phyloP scores from a whole-genome alignment of 306 rosid species.

The Castanea crenata region DNA sequence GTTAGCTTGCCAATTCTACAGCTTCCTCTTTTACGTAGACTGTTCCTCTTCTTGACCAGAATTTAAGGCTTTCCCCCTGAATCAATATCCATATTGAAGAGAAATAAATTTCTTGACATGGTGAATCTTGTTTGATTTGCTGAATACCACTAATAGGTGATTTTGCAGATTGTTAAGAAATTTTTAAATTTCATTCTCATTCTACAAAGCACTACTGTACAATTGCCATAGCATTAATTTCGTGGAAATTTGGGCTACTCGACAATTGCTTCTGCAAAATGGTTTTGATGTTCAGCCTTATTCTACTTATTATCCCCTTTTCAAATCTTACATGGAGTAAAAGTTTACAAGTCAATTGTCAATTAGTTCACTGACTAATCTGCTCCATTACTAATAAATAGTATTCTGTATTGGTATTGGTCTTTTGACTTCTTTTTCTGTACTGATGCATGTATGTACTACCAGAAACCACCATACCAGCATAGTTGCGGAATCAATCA shows the following conservation, averaged over 20 bases:
- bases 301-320: not conserved
- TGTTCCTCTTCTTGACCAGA: conserved; percentile 13
- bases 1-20: too few species aligned
- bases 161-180: conserved; percentile 35
- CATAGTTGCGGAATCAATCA: too few species aligned
- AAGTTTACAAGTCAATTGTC: not conserved
- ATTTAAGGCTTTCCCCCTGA: conserved; percentile 37
- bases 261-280: conserved; percentile 21
- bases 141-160: conserved; percentile 11
- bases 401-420: not conserved
- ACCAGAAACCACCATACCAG: conserved; percentile 5
- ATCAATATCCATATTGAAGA: conserved; percentile 31
- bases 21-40: too few species aligned
- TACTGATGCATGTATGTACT: not conserved
- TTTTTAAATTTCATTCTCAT: conserved; percentile 36
- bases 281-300: not conserved
- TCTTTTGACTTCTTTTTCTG: not conserved
- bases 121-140: conserved; percentile 43
- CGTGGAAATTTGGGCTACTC: too few species aligned
- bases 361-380: not conserved
- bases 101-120: conserved; percentile 36
- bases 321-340: not conserved
- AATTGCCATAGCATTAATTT: not conserved
- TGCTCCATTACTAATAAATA: not conserved
- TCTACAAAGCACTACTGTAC: conserved; percentile 23